Base-by-base conservation (phyloP, 202 grass and related monocot genomes). In the Hordeum pubiflorum region DNA sequence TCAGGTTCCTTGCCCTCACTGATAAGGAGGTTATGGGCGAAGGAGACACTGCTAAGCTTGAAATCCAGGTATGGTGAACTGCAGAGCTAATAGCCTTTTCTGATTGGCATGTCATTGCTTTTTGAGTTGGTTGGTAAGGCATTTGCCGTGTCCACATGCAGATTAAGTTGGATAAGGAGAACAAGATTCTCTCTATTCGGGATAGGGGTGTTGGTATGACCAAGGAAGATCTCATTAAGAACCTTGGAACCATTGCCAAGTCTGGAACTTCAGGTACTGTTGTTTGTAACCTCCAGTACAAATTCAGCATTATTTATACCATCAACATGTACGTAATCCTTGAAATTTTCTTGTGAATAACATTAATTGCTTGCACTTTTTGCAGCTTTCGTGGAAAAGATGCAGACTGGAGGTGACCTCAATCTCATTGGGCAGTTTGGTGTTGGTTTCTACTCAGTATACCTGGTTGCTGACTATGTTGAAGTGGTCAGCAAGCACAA, bases 401-500 rank as follows among this genome's bases (percentile, higher is more conserved):
- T 93, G 90, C 95, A 98, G 88, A 79, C 83, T 75, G 90, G 95
- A 46, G 95, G 92, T 73, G 95, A 98, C 69, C 88, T 94, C 62
- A 98, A 82, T 52, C 92, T 98, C 17, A 98, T 98, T 86, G 95
- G 95, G 20, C 95, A 98, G 79, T 98, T 98, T 77, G 94, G 94
- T 87, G 94, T 97, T 59, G 94, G 94, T 5, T 97, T 97, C 81
- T 97, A 97, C 75, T 98, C 95, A 60, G 95, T 98, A 17, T 98
- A 98, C 84, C 85, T 98, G 85, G 92, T 93, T 71, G 90, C 95
- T 63, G 95, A 98, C 70, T 97, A 97, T 75, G 95, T 97, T 17
- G 95, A 97, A 87, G 95, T 97, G 63, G 57, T 97, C 78, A 97
- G 95, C 95, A 97, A 97, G 82, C 95, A 97, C 86, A 97, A 94